A percentile compares a stretch with the other conserved stretches of the same genome.
Evolutionary conservation across 1,284 basidiomycete genomes (phyloP).

Genomic region (Pseudozyma tsukubaensis): DNA sequence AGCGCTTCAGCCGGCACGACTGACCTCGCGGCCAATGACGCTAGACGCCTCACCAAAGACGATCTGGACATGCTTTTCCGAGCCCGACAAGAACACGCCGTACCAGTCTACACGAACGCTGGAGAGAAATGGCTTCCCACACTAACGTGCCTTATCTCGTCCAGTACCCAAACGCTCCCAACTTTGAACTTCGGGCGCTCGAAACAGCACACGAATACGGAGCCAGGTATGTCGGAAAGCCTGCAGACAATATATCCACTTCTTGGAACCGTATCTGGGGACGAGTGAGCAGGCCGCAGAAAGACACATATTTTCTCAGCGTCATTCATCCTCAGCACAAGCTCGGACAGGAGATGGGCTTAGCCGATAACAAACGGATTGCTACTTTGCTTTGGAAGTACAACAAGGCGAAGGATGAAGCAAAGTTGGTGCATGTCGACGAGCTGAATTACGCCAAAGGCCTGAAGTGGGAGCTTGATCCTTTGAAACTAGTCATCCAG

Average conservation of each 20-base stretch:
- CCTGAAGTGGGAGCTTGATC: background rate
- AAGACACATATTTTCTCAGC: conserved; percentile 2
- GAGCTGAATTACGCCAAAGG: background rate
- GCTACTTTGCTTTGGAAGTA: conserved; percentile 1
- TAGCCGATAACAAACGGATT: background rate
- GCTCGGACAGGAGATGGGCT: background rate
- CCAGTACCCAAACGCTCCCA: background rate
- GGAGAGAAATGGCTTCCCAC: no score
- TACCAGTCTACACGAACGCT: no score
- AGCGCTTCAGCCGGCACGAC: no score
- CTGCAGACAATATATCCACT: no score
- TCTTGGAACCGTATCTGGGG: no score
- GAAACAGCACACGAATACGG: background rate
- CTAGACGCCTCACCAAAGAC: no score
- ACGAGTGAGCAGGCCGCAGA: no score
- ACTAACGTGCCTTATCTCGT: no score
- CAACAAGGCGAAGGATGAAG: background rate
- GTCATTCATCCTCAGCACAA: background rate
- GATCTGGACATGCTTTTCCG: no score
- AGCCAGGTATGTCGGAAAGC: background rate
- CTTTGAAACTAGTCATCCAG: background rate
- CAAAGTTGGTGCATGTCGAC: background rate
- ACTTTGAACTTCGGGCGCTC: background rate
- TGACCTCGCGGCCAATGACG: no score
- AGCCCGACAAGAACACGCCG: no score